These are phyloP conservation scores for Mytilinidion resinicola DNA, from an alignment of 495 filamentous ascomycete species.

Conservation along the genomic window DNA sequence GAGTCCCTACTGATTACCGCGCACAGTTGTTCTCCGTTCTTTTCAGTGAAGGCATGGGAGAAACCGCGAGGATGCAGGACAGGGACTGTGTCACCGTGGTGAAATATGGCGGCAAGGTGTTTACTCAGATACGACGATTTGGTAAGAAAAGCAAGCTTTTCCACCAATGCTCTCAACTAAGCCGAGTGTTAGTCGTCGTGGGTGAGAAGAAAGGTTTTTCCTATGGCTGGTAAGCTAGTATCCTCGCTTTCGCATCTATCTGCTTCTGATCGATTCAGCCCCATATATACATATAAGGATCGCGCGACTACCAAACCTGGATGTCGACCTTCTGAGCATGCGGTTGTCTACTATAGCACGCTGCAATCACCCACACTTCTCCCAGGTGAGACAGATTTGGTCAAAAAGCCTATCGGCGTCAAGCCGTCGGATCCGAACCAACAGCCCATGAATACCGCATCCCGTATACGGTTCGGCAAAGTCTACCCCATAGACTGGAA, in stretches of 20 bases:
- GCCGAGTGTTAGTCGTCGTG: too few species aligned
- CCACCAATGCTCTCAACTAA: too few species aligned
- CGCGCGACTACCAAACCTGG: conserved; percentile 35
- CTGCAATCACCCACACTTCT: conserved; percentile 5
- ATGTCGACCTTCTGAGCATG: conserved; percentile 35
- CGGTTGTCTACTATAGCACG: conserved; percentile 37
- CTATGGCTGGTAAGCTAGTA: conserved; percentile 12
- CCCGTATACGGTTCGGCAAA: conserved; percentile 7
- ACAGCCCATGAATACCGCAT: not conserved
- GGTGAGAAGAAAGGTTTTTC: conserved; percentile 3
- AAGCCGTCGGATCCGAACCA: not conserved
- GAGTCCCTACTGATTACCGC: too few species aligned
- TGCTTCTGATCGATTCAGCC: too few species aligned
- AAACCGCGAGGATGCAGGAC: not conserved
- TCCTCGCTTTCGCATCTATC: too few species aligned
- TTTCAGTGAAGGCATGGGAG: conserved; percentile 10
- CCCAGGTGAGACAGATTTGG: not conserved
- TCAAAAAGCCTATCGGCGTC: conserved; percentile 5
- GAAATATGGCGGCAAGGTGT: conserved; percentile 1
- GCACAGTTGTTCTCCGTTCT: conserved; percentile 23
- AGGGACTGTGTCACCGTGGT: conserved; percentile 15
- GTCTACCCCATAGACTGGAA: conserved; percentile 15
- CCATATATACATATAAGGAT: conserved; percentile 38
- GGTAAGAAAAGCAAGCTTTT: too few species aligned
- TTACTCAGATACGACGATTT: conserved; percentile 23